phyloP scores from a whole-genome alignment of 768 basidiomycete genomes.

The Collybia nuda region DNA sequence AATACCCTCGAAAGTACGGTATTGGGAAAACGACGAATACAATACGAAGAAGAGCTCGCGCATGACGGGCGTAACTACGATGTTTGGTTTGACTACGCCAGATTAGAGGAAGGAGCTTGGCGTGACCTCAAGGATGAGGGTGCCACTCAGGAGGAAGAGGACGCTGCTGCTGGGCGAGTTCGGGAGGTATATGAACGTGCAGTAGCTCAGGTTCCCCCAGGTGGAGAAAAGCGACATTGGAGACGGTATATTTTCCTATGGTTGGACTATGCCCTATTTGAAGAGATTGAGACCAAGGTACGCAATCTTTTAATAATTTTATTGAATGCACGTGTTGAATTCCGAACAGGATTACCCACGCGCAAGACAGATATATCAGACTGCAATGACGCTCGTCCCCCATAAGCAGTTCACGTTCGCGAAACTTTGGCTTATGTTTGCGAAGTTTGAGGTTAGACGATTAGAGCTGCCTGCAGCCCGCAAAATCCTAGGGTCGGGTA shows the following conservation, averaged over 20 bases:
- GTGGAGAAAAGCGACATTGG: slow-evolving; percentile 91
- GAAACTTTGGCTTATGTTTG: slow-evolving; percentile 92
- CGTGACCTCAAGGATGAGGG: slow-evolving; percentile 76
- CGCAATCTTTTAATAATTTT: slow-evolving; percentile 11
- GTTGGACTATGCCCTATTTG: slow-evolving; percentile 95
- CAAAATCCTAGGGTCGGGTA: slow-evolving; percentile 84
- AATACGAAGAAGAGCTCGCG: slow-evolving; percentile 94
- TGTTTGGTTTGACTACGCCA: slow-evolving; percentile 96
- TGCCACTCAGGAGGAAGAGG: slow-evolving; percentile 66
- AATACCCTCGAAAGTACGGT: slow-evolving; percentile 90
- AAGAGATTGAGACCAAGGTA: slow-evolving; percentile 94
- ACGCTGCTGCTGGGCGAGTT: slow-evolving; percentile 62
- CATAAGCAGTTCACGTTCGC: slow-evolving; percentile 98
- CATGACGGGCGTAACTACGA: slow-evolving; percentile 96
- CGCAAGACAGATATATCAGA: slow-evolving; percentile 89
- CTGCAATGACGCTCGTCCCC: slow-evolving; percentile 84
- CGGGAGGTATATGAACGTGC: slow-evolving; percentile 96
- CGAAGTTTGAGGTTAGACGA: slow-evolving; percentile 87
- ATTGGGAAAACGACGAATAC: slow-evolving; percentile 94
- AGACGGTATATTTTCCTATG: slow-evolving; percentile 88
- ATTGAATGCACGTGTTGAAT: neutral
- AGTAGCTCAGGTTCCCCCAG: slow-evolving; percentile 93
- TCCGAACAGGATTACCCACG: slow-evolving; percentile 72
- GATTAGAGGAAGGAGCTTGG: slow-evolving; percentile 88
- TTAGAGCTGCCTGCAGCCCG: slow-evolving; percentile 82